Conservation (phyloP, 1,139 yeast genomes). For the Protomyces pachydermus region DNA sequence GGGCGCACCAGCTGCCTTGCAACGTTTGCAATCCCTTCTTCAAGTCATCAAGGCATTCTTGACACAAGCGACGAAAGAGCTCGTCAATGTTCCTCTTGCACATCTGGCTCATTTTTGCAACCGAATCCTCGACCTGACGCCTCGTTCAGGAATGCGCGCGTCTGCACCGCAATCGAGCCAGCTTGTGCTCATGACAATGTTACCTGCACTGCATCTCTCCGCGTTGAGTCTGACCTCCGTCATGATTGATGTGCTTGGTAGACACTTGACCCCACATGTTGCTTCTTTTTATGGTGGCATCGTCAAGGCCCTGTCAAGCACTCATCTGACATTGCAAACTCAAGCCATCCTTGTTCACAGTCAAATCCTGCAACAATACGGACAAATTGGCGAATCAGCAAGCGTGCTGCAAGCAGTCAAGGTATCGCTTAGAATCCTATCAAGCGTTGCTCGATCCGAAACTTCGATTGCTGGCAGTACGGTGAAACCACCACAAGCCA, state of each 20-base stretch:
- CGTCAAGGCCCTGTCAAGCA: background rate
- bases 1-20: constrained; percentile 12
- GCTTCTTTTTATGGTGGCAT: background rate
- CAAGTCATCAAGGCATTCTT: constrained; percentile 7
- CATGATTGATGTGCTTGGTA: background rate
- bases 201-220: constrained; percentile 1
- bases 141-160: constrained; percentile 5
- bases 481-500: constrained; percentile 3
- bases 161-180: constrained; percentile 14
- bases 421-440: background rate
- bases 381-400: background rate
- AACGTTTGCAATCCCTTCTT: background rate
- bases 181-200: constrained; percentile 10
- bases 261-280: constrained; percentile 1
- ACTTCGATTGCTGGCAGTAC: background rate
- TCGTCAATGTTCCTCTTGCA: constrained; percentile 14
- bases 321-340: background rate
- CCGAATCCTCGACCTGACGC: constrained; percentile 5
- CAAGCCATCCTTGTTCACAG: background rate
- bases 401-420: background rate
- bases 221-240: background rate
- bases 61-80: constrained; percentile 1
- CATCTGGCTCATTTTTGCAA: background rate
- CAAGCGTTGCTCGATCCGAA: background rate
- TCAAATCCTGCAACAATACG: background rate